phyloP scores from a whole-genome alignment of 352 stramenopile genomes.

The Phytophthora rubi region DNA sequence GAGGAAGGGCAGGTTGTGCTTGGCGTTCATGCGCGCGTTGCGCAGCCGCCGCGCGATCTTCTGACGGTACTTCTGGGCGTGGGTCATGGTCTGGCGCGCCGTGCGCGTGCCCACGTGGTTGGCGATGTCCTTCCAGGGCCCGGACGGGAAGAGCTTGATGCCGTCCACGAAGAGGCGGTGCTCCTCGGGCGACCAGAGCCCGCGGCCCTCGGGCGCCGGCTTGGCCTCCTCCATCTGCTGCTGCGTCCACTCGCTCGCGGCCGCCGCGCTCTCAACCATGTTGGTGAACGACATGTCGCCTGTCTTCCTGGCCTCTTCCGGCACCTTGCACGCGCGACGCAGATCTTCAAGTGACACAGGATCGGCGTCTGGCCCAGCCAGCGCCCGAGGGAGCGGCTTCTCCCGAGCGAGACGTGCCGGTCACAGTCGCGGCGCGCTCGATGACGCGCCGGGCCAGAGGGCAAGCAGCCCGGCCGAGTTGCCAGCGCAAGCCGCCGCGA shows the following conservation, averaged over 20 bases:
- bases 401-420: slow-evolving; percentile 21
- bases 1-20: slow-evolving; percentile 70
- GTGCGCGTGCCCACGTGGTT: slow-evolving; percentile 73
- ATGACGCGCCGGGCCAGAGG: slow-evolving; percentile 36
- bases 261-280: slow-evolving; percentile 35
- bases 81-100: slow-evolving; percentile 81
- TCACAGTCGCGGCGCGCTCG: slow-evolving; percentile 23
- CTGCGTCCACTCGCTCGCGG: slow-evolving; percentile 29
- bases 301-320: slow-evolving; percentile 4
- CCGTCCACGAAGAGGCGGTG: slow-evolving; percentile 77
- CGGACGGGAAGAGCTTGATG: slow-evolving; percentile 80
- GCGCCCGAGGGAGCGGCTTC: slow-evolving; percentile 23
- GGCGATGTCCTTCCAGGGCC: slow-evolving; percentile 83
- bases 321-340: slow-evolving; percentile 38
- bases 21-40: slow-evolving; percentile 72
- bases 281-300: slow-evolving; percentile 44
- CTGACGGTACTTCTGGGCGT: slow-evolving; percentile 87
- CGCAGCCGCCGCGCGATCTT: slow-evolving; percentile 79
- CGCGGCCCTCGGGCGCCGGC: slow-evolving; percentile 56
- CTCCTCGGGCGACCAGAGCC: slow-evolving; percentile 78
- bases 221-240: slow-evolving; percentile 37
- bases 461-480: slow-evolving; percentile 23
- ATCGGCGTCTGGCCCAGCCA: slow-evolving; percentile 18
- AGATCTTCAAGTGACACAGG: slow-evolving; percentile 71
- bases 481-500: slow-evolving; percentile 7